phyloP scores from a whole-genome alignment of 2,329 filamentous ascomycete genomes.

The Rosellinia necatrix region DNA sequence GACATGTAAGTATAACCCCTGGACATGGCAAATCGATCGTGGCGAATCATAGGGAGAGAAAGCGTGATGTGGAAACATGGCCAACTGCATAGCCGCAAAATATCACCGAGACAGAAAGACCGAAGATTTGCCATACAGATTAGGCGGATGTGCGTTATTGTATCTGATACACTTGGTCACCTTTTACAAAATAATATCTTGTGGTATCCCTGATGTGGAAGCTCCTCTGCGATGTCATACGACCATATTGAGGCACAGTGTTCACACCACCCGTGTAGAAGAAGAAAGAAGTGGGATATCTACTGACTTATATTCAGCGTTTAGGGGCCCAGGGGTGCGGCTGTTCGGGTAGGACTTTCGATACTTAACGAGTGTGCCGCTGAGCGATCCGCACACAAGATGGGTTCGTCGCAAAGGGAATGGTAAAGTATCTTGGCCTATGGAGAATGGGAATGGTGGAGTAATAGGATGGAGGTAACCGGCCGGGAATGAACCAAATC shows the following conservation, averaged over 20 bases:
- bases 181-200: background rate
- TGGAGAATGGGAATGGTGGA: too few relatives aligned
- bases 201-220: background rate
- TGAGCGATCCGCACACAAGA: conserved; percentile 6
- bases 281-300: too few relatives aligned
- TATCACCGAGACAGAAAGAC: too few relatives aligned
- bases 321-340: too few relatives aligned
- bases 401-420: background rate
- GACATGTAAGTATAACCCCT: too few relatives aligned
- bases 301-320: background rate
- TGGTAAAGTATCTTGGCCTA: too few relatives aligned
- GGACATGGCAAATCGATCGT: too few relatives aligned
- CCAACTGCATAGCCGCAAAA: too few relatives aligned
- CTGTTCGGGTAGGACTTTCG: too few relatives aligned
- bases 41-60: too few relatives aligned
- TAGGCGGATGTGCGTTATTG: background rate
- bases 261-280: background rate
- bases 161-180: background rate
- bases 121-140: background rate
- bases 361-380: background rate
- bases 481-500: background rate
- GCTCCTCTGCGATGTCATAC: background rate
- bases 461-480: too few relatives aligned
- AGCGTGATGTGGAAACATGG: too few relatives aligned
- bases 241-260: background rate